Conservation (phyloP, 106 monocot species). For the Iris macrosiphon region DNA sequence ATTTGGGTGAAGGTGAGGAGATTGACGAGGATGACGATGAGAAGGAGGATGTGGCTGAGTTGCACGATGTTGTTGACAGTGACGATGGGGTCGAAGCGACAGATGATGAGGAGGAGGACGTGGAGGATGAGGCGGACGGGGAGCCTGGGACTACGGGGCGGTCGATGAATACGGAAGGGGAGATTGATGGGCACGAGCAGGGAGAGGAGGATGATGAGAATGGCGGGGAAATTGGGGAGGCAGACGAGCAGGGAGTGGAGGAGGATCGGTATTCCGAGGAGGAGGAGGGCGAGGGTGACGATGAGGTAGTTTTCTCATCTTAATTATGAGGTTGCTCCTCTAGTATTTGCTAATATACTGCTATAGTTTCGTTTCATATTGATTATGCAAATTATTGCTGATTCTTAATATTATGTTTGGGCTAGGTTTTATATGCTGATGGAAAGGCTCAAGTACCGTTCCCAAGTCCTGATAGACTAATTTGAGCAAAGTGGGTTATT, state of each 20-base stretch:
- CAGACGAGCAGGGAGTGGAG: constrained; percentile 8
- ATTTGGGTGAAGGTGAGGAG: too few relatives aligned
- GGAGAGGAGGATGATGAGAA: constrained; percentile 10
- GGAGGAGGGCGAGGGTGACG: constrained; percentile 41
- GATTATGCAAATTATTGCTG: too few relatives aligned
- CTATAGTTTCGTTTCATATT: too few relatives aligned
- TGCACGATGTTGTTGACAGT: constrained; percentile 36
- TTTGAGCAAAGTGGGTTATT: too few relatives aligned
- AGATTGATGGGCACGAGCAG: constrained; percentile 68
- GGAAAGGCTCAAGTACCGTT: too few relatives aligned
- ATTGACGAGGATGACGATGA: constrained; percentile 43
- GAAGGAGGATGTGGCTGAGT: constrained; percentile 42
- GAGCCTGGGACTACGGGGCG: constrained; percentile 3
- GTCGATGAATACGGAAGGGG: constrained; percentile 25
- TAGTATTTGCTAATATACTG: too few relatives aligned
- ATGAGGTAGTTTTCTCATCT: constrained; percentile 81
- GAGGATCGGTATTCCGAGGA: background rate
- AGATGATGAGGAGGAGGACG: constrained; percentile 32
- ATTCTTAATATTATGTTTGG: too few relatives aligned
- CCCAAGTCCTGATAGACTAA: too few relatives aligned
- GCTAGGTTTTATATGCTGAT: too few relatives aligned
- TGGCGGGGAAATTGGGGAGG: constrained; percentile 9
- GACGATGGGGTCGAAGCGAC: constrained; percentile 47
- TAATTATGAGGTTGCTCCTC: too few relatives aligned
- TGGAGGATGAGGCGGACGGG: constrained; percentile 19